Conservation (phyloP, 352 stramenopile genomes). For the Phytophthora niederhauseri region DNA sequence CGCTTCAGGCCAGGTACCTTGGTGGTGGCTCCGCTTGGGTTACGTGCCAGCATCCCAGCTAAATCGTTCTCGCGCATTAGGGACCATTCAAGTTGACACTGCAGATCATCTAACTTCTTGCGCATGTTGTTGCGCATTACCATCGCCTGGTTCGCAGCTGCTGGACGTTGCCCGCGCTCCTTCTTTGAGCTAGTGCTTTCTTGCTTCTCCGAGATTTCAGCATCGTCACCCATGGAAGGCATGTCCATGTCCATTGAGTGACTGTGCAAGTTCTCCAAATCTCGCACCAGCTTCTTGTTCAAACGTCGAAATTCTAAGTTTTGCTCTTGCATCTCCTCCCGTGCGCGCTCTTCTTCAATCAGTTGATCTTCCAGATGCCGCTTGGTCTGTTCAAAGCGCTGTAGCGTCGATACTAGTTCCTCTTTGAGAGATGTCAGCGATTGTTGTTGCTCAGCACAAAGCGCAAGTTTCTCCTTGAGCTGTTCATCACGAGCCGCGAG, state of each 20-base stretch:
- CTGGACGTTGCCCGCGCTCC: conserved; percentile 11
- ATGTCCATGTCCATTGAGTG: conserved; percentile 33
- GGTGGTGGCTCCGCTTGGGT: not conserved
- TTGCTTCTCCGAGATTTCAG: conserved; percentile 18
- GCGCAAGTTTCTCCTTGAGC: conserved; percentile 52
- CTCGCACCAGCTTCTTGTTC: conserved; percentile 71
- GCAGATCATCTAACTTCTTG: conserved; percentile 53
- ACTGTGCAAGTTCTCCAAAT: conserved; percentile 56
- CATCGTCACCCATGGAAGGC: conserved; percentile 14
- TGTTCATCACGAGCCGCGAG: conserved; percentile 42
- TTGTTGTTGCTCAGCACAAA: conserved; percentile 62
- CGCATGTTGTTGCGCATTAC: conserved; percentile 50
- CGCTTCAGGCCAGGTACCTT: conserved; percentile 41
- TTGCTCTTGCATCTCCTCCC: conserved; percentile 78
- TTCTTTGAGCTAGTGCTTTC: conserved; percentile 15
- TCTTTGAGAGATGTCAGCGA: conserved; percentile 69
- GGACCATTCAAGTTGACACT: conserved; percentile 57
- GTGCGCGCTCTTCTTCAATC: conserved; percentile 67
- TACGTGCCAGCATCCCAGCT: conserved; percentile 37
- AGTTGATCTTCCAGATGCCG: conserved; percentile 82
- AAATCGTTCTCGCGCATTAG: conserved; percentile 81
- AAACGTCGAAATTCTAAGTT: conserved; percentile 74
- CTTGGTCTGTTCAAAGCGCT: conserved; percentile 74
- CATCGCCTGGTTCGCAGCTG: conserved; percentile 15
- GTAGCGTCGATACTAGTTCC: conserved; percentile 57